These are phyloP conservation scores for Juglanconis oblonga DNA, from an alignment of 2,329 filamentous ascomycete species.

Conservation along the genomic window DNA sequence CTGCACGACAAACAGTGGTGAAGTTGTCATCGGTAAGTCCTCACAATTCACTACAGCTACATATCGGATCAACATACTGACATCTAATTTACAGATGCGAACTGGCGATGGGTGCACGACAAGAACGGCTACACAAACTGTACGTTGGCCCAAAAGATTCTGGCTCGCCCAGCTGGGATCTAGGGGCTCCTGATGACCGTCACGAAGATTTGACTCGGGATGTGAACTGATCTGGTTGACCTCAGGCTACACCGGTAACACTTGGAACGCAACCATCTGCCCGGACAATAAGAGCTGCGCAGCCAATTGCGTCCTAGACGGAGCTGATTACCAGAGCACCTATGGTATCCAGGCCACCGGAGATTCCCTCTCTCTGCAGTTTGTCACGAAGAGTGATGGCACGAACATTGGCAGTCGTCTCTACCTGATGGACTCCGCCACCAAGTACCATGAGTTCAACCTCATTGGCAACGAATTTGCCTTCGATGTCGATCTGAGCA, in stretches of 20 bases:
- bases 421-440: slow-evolving; percentile 29
- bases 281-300: slow-evolving; percentile 48
- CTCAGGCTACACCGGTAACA: slow-evolving; percentile 41
- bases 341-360: slow-evolving; percentile 51
- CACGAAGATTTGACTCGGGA: no score
- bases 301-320: slow-evolving; percentile 54
- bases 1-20: slow-evolving; percentile 46
- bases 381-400: slow-evolving; percentile 38
- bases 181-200: no score
- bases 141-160: background rate
- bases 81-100: slow-evolving; percentile 37
- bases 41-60: background rate
- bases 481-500: slow-evolving; percentile 63
- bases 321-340: slow-evolving; percentile 48
- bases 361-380: slow-evolving; percentile 45
- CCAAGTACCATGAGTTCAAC: slow-evolving; percentile 47
- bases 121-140: slow-evolving; percentile 45
- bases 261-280: slow-evolving; percentile 46
- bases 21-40: slow-evolving; percentile 43
- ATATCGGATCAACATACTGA: background rate
- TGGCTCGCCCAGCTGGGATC: background rate
- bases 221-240: background rate
- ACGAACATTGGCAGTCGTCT: slow-evolving; percentile 36
- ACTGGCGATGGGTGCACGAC: slow-evolving; percentile 57
- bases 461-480: slow-evolving; percentile 61